phyloP scores from a whole-genome alignment of 1,284 basidiomycete genomes.

The Ganoderma lucidum region DNA sequence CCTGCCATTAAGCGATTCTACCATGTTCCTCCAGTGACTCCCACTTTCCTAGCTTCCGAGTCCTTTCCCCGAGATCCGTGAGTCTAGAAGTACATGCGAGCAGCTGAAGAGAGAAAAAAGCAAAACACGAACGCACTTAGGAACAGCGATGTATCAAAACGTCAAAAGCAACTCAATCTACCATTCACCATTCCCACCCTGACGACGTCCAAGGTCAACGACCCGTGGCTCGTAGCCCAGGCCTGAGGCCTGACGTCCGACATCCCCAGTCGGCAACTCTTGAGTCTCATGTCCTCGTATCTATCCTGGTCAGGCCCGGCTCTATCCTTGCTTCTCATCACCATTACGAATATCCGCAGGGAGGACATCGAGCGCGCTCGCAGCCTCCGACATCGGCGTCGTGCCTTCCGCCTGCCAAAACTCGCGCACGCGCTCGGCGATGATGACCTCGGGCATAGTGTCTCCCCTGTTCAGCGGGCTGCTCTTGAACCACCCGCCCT shows the following conservation, averaged over 20 bases:
- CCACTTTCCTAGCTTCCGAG: background rate
- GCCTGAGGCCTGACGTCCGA: background rate
- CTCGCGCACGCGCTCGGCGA: conserved; percentile 49
- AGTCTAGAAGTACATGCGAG: background rate
- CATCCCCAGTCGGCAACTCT: conserved; percentile 21
- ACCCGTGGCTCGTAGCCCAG: background rate
- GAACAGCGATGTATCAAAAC: background rate
- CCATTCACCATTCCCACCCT: background rate
- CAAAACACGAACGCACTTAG: background rate
- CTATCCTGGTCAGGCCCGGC: conserved; percentile 41
- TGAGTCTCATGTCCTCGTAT: conserved; percentile 42
- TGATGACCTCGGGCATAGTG: conserved; percentile 47
- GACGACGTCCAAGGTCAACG: background rate
- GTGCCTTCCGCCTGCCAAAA: conserved; percentile 5
- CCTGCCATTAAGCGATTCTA: background rate
- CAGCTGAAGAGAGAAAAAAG: background rate
- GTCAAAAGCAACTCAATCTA: background rate
- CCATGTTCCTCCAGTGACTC: background rate
- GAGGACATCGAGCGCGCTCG: background rate
- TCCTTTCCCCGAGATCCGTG: background rate
- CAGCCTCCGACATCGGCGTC: conserved; percentile 3
- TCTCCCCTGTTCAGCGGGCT: conserved; percentile 59
- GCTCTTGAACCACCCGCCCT: conserved; percentile 74
- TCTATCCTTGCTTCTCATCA: conserved; percentile 42
- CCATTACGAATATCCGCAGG: conserved; percentile 22